phyloP scores from a whole-genome alignment of 768 basidiomycete species.

The Wakefieldia striispora region DNA sequence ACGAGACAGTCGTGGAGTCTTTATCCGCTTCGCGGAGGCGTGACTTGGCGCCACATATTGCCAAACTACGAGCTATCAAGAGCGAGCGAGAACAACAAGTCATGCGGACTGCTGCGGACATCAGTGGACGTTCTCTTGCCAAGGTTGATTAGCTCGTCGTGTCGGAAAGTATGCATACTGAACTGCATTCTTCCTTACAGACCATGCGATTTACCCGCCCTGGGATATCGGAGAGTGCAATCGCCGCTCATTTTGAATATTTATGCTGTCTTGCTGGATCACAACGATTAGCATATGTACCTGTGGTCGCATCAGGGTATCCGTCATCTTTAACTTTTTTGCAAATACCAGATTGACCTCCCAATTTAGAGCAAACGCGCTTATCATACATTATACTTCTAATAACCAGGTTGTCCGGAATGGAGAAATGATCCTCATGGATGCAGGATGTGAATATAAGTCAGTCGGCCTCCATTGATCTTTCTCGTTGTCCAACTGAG shows the following conservation, averaged over 20 bases:
- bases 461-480: constrained; percentile 32
- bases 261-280: constrained; percentile 75
- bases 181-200: constrained; percentile 35
- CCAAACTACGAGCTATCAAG: constrained; percentile 74
- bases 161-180: not conserved
- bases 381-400: constrained; percentile 92
- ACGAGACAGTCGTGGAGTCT: constrained; percentile 54
- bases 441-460: constrained; percentile 94
- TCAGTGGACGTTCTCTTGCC: constrained; percentile 83
- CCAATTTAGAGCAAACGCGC: constrained; percentile 66
- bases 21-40: constrained; percentile 45
- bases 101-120: constrained; percentile 84
- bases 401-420: constrained; percentile 77
- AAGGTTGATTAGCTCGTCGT: constrained; percentile 49
- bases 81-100: constrained; percentile 70
- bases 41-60: constrained; percentile 67
- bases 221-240: constrained; percentile 54
- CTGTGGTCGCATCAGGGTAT: constrained; percentile 94
- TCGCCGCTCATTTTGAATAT: constrained; percentile 90
- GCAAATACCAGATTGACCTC: not conserved
- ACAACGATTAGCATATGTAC: constrained; percentile 92
- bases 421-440: constrained; percentile 79
- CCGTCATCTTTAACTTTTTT: constrained; percentile 1
- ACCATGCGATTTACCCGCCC: constrained; percentile 77
- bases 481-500: constrained; percentile 3